Conservation (phyloP, 495 filamentous ascomycete genomes). For the Amorphotheca resinae region DNA sequence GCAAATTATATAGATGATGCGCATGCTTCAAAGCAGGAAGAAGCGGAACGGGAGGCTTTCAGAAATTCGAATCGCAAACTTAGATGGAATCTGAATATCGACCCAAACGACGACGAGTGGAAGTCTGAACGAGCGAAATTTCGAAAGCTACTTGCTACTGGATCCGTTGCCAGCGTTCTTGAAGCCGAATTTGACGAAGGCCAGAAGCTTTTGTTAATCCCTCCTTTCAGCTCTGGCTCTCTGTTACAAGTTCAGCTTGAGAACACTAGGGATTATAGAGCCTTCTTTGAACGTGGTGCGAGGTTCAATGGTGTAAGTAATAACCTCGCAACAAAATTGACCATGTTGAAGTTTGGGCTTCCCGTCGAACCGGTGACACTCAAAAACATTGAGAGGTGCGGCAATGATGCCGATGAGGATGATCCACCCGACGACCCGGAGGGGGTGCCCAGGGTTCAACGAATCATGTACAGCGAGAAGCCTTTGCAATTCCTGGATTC, state of each 20-base stretch:
- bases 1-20: background rate
- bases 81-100: conserved; percentile 1
- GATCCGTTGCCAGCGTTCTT: conserved; percentile 1
- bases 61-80: background rate
- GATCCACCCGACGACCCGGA: conserved; percentile 7
- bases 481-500: conserved; percentile 19
- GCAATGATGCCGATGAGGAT: background rate
- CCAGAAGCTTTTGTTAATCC: conserved; percentile 6
- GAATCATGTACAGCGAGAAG: conserved; percentile 17
- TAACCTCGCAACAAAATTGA: conserved; percentile 17
- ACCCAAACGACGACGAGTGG: conserved; percentile 1
- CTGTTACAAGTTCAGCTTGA: conserved; percentile 9
- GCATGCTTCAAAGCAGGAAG: background rate
- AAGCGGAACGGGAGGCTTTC: background rate
- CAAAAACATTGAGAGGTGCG: conserved; percentile 10
- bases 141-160: background rate
- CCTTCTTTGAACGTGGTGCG: background rate
- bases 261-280: conserved; percentile 10
- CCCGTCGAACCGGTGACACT: conserved; percentile 14
- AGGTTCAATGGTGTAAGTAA: conserved; percentile 1
- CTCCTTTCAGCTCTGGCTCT: background rate
- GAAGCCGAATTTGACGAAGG: conserved; percentile 16
- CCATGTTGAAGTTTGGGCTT: conserved; percentile 19
- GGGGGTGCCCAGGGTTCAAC: conserved; percentile 3
- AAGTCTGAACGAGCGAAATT: background rate